phyloP scores from a whole-genome alignment of 805 yeast species.

The Wickerhamomyces mucosus region DNA sequence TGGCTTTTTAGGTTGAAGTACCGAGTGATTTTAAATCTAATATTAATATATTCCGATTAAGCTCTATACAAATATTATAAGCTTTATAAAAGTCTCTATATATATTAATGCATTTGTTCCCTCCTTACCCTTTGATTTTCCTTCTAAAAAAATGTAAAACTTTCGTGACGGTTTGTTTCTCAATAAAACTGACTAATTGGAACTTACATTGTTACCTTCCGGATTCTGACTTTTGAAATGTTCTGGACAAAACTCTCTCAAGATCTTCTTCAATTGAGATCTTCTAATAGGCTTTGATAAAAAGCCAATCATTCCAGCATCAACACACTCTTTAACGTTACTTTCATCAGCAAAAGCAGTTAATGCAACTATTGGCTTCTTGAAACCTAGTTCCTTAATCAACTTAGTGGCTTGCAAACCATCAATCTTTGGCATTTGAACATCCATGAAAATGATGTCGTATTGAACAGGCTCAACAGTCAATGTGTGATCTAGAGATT shows the following conservation, averaged over 20 bases:
- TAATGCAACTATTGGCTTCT: slow-evolving; percentile 79
- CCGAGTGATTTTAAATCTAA: no score
- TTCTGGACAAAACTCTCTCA: slow-evolving; percentile 24
- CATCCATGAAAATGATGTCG: slow-evolving; percentile 90
- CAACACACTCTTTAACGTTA: slow-evolving; percentile 75
- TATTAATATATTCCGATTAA: no score
- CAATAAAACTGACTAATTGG: no score
- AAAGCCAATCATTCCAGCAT: slow-evolving; percentile 90
- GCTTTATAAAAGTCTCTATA: no score
- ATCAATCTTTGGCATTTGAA: slow-evolving; percentile 92
- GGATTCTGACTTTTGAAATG: no score
- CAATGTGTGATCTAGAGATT: slow-evolving; percentile 10
- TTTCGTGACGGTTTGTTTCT: no score
- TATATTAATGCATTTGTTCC: no score
- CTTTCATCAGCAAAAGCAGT: slow-evolving; percentile 95
- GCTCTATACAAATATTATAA: no score
- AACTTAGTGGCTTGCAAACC: slow-evolving; percentile 77
- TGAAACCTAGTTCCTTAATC: slow-evolving; percentile 56
- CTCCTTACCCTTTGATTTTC: no score
- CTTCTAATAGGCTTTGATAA: slow-evolving; percentile 82
- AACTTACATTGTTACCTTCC: no score
- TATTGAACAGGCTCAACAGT: slow-evolving; percentile 27
- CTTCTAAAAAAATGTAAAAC: no score
- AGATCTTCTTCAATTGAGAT: slow-evolving; percentile 50
- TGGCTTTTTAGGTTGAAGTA: no score